Percentiles rank a stretch among this genome's conserved stretches.
These are phyloP conservation scores for Aspergillus alliaceus DNA, from an alignment of 2,329 filamentous ascomycete genomes.

Conservation along the genomic window DNA sequence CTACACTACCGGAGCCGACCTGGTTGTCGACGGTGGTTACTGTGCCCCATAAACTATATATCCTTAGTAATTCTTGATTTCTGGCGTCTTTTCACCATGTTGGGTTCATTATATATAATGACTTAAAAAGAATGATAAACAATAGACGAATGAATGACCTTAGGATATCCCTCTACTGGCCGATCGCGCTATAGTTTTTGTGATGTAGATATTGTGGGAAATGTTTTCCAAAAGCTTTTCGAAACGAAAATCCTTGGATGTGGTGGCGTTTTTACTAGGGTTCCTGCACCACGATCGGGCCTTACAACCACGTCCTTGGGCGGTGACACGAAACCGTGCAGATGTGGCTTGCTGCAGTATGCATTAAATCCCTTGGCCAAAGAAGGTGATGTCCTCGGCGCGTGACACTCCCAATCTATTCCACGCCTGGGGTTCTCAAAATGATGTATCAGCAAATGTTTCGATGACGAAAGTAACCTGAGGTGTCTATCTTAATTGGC, in stretches of 20 bases:
- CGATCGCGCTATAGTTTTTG: too few species aligned
- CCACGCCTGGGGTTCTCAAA: too few species aligned
- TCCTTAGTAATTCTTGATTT: not conserved
- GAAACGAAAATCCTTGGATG: too few species aligned
- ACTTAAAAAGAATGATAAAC: not conserved
- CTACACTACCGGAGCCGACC: conserved; percentile 74
- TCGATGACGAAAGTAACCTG: too few species aligned
- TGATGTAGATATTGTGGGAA: too few species aligned
- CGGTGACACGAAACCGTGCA: conserved; percentile 5
- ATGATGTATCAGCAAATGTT: too few species aligned
- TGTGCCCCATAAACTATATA: conserved; percentile 22
- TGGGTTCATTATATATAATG: not conserved
- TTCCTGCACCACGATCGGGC: not conserved
- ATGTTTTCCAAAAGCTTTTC: too few species aligned
- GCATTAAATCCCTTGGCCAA: not conserved
- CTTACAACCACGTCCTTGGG: not conserved
- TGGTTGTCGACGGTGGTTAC: conserved; percentile 77
- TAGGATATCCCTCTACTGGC: too few species aligned
- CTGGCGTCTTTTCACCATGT: not conserved
- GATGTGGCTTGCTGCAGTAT: not conserved
- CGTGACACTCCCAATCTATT: not conserved
- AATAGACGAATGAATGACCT: conserved; percentile 9
- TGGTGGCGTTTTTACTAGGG: not conserved
- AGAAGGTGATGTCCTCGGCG: not conserved
- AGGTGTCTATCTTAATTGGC: too few species aligned